Percentiles rank a stretch among this genome's conserved stretches.
These are phyloP conservation scores for Fusarium sulawesiense DNA, from an alignment of 2,329 filamentous ascomycete species.

Conservation along the genomic window DNA sequence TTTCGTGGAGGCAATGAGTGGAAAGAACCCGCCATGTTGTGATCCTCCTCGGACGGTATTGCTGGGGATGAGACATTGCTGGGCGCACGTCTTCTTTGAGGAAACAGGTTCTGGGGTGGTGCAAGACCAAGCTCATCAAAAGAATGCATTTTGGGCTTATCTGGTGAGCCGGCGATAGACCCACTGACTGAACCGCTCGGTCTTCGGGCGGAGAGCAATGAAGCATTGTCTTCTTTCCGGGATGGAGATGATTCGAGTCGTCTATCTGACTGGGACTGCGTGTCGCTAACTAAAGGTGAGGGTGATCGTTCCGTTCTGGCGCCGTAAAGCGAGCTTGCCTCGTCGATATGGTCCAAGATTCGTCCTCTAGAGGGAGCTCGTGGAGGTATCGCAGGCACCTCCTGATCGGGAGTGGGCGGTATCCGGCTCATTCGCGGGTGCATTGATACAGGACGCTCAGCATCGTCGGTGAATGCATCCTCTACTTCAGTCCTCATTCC, in stretches of 20 bases:
- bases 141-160: conserved; percentile 58
- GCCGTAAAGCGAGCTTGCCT: conserved; percentile 60
- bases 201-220: conserved; percentile 51
- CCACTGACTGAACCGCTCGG: conserved; percentile 40
- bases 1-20: conserved; percentile 79
- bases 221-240: conserved; percentile 51
- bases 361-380: conserved; percentile 57
- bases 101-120: conserved; percentile 62
- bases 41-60: conserved; percentile 78
- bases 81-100: conserved; percentile 60
- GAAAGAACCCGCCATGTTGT: conserved; percentile 63
- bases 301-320: conserved; percentile 70
- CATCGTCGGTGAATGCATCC: conserved; percentile 60
- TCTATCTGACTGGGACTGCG: conserved; percentile 46
- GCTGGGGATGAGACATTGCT: conserved; percentile 72
- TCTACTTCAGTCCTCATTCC: conserved; percentile 68
- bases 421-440: conserved; percentile 79
- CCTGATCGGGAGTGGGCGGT: conserved; percentile 62
- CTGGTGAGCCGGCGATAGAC: conserved; percentile 56
- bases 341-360: conserved; percentile 52
- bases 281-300: conserved; percentile 60
- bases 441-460: conserved; percentile 76
- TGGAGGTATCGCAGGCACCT: conserved; percentile 59
- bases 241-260: conserved; percentile 47
- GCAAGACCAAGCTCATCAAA: conserved; percentile 64